Evolutionary conservation across 768 basidiomycete genomes (phyloP).

Genomic region (Agaricus sinodeliciosus): DNA sequence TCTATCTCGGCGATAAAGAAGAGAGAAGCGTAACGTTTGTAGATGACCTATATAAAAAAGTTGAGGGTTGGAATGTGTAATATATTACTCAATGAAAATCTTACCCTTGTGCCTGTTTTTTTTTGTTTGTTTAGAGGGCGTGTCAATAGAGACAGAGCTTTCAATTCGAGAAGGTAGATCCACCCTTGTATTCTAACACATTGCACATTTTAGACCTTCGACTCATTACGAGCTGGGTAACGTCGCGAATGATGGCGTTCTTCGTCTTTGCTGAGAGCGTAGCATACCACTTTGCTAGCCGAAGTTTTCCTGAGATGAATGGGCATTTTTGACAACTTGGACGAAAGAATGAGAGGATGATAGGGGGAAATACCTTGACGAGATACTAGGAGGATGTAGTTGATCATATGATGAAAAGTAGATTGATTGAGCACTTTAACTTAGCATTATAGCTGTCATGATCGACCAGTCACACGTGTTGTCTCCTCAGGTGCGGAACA

Average conservation of each 20-base stretch:
- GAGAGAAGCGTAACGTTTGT: constrained; percentile 90
- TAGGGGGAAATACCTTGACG: constrained; percentile 60
- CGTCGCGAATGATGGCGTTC: constrained; percentile 91
- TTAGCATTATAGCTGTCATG: no score
- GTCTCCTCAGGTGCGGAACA: no score
- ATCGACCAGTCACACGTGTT: no score
- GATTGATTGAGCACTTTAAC: no score
- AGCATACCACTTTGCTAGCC: constrained; percentile 94
- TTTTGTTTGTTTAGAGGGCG: no score
- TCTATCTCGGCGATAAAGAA: constrained; percentile 92
- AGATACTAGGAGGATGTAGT: constrained; percentile 90
- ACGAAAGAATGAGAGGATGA: neutral
- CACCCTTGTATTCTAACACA: constrained; percentile 94
- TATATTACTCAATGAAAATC: neutral
- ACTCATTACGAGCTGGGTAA: constrained; percentile 87
- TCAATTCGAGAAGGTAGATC: neutral
- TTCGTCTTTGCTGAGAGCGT: constrained; percentile 78
- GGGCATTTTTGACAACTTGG: neutral
- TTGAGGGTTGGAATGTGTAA: no score
- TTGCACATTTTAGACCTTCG: constrained; percentile 92
- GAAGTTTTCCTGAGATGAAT: constrained; percentile 66
- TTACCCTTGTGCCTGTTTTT: no score
- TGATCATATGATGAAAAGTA: constrained; percentile 50
- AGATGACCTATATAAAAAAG: constrained; percentile 57
- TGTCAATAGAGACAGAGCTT: no score